Conservation (phyloP, 805 yeast genomes). For the Wickerhamomyces sydowiorum region DNA sequence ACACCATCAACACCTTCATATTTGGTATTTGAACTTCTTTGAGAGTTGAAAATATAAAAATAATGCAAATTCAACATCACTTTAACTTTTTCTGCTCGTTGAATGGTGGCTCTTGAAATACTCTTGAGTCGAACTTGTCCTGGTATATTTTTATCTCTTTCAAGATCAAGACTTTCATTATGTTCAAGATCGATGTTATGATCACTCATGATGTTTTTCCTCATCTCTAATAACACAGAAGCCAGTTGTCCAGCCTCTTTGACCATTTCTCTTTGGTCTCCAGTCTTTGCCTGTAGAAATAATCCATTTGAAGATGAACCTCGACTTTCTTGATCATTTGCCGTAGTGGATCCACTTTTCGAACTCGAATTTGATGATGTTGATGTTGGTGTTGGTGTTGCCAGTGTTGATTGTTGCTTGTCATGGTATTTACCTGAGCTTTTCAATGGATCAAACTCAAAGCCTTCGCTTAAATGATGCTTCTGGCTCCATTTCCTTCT, state of each 20-base stretch:
- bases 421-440: not conserved
- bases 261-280: slow-evolving; percentile 8
- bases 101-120: slow-evolving; percentile 30
- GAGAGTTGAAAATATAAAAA: slow-evolving; percentile 17
- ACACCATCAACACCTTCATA: slow-evolving; percentile 51
- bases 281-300: not conserved
- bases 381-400: not conserved
- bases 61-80: slow-evolving; percentile 26
- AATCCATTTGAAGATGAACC: not conserved
- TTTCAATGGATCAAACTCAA: slow-evolving; percentile 21
- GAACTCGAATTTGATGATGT: not conserved
- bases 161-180: slow-evolving; percentile 14
- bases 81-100: slow-evolving; percentile 45
- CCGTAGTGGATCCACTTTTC: slow-evolving; percentile 1
- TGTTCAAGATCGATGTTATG: slow-evolving; percentile 30
- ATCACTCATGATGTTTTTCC: slow-evolving; percentile 36
- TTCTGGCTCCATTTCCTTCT: not conserved
- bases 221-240: slow-evolving; percentile 33
- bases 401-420: no score
- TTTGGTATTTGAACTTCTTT: slow-evolving; percentile 10
- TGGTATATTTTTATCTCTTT: slow-evolving; percentile 9
- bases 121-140: slow-evolving; percentile 13
- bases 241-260: slow-evolving; percentile 35
- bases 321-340: not conserved
- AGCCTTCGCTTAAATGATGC: slow-evolving; percentile 4